Base-by-base conservation (phyloP, 331 rosid genomes). In the Malus hybrid region DNA sequence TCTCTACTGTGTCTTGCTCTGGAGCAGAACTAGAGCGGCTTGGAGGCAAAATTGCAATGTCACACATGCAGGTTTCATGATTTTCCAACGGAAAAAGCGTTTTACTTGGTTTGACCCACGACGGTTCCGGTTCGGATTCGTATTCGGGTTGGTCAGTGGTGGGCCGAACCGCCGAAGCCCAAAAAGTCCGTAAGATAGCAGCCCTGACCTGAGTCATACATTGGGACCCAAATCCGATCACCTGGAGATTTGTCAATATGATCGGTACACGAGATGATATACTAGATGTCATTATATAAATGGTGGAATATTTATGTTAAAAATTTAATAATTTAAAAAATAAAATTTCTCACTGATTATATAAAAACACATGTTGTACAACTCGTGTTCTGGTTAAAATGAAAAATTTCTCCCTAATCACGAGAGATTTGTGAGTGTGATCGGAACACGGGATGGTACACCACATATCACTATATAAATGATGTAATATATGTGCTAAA, bases 361-460 rank as follows among this genome's bases (percentile, higher is more conserved):
- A 7, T 34, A 6, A 34, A 34, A 34, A 34, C 9, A 6, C 1
- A 24, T 24, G 24, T 0, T 34, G 0, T 1, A 2, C 9, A 0
- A 34, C 0, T 0, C 0, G 8, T 34, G 2, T 6, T 6, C 9
- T 0, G 0, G 6, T 34, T 0, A 7, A 0, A 34, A 34, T 7
- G 2, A 34, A 34, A 34, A 34, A 0, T 34, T 34, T 34, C 39
- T 34, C 2, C 29, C 29, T 28, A 28, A 1, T 28, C 3, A 28
- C 29, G 29, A 24, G 24, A 24, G 24, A 24, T 24, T 24, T 24
- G 24, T 24, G 24, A 24, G 24, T 24, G 24, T 24, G 24, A 24
- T 24, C 24, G 24, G 24, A 24, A 24, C 24, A 24, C 24, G 24
- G 24, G 1, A 24, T 24, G 24, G 1, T 24, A 24, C 24, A 24